Conservation (phyloP, 2,329 filamentous ascomycete genomes). For the Cordyceps farinosa region DNA sequence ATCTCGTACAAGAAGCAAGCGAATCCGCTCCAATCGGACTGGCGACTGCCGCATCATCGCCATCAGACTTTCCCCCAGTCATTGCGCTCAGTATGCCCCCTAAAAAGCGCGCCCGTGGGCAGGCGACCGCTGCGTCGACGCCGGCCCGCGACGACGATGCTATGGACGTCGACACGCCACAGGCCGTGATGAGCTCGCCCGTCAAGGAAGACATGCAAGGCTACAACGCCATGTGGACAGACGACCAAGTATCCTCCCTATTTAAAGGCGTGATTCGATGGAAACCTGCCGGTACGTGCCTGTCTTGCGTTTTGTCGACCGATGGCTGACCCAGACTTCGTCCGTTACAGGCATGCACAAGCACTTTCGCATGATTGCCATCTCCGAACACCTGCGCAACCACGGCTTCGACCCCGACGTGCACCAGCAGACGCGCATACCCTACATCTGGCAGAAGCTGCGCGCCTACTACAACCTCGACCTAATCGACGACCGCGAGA, state of each 20-base stretch:
- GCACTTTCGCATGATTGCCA: slow-evolving; percentile 86
- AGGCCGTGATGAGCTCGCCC: slow-evolving; percentile 39
- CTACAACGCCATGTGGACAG: slow-evolving; percentile 77
- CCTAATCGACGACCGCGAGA: slow-evolving; percentile 79
- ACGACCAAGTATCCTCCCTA: slow-evolving; percentile 88
- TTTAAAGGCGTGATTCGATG: slow-evolving; percentile 90
- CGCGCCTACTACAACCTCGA: slow-evolving; percentile 79
- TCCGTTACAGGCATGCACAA: slow-evolving; percentile 72
- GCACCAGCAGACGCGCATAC: slow-evolving; percentile 77
- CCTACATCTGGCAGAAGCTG: slow-evolving; percentile 89
- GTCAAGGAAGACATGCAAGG: slow-evolving; percentile 32
- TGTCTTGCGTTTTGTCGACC: not conserved
- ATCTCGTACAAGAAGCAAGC: not conserved
- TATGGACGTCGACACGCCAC: slow-evolving; percentile 57
- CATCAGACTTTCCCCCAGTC: not conserved
- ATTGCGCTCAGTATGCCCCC: slow-evolving; percentile 55
- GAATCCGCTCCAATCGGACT: slow-evolving; percentile 1
- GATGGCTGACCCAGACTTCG: not conserved
- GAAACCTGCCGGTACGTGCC: slow-evolving; percentile 80
- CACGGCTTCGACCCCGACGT: slow-evolving; percentile 72
- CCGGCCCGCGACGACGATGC: slow-evolving; percentile 54
- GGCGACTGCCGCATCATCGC: not conserved
- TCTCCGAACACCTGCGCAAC: slow-evolving; percentile 74
- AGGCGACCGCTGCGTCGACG: slow-evolving; percentile 55
- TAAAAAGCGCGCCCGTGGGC: slow-evolving; percentile 62